Conservation (phyloP, 108 stramenopile genomes). For the Aurantiochytrium sp. region DNA sequence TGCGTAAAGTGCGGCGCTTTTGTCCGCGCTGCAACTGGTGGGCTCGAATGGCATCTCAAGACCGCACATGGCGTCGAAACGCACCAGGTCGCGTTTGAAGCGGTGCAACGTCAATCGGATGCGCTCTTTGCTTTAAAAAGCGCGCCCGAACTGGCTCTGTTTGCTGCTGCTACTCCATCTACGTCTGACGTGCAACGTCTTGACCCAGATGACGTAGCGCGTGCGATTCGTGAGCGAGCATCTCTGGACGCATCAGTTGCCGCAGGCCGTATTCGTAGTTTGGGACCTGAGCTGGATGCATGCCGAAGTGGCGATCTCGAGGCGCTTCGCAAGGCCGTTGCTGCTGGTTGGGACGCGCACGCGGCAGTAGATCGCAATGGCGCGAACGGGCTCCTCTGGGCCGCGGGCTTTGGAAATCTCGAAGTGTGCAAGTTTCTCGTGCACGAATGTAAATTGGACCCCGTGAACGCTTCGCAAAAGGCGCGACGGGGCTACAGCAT, state of each 20-base stretch:
- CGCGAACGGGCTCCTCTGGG: not conserved
- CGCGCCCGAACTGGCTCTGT: not conserved
- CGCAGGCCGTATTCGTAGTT: not conserved
- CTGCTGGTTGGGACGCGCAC: not conserved
- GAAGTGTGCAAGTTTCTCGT: not conserved
- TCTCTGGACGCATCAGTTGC: not conserved
- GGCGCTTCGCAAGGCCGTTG: not conserved
- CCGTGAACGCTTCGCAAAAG: not conserved
- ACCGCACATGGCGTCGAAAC: not conserved
- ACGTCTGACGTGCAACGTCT: not conserved
- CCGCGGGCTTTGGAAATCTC: conserved; percentile 9
- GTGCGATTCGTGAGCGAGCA: not conserved
- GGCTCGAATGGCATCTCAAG: not conserved
- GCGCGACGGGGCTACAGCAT: not conserved
- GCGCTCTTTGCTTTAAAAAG: not conserved
- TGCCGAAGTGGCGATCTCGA: not conserved
- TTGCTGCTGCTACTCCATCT: not conserved
- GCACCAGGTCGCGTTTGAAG: not conserved
- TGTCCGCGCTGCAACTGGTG: not conserved
- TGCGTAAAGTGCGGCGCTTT: not conserved
- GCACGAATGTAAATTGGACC: not conserved
- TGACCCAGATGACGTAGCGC: not conserved
- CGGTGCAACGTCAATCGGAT: not conserved
- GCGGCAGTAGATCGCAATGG: not conserved
- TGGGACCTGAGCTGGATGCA: not conserved